These are phyloP conservation scores for Macrolepiota dolichaula DNA, from an alignment of 768 basidiomycete species.

Conservation along the genomic window DNA sequence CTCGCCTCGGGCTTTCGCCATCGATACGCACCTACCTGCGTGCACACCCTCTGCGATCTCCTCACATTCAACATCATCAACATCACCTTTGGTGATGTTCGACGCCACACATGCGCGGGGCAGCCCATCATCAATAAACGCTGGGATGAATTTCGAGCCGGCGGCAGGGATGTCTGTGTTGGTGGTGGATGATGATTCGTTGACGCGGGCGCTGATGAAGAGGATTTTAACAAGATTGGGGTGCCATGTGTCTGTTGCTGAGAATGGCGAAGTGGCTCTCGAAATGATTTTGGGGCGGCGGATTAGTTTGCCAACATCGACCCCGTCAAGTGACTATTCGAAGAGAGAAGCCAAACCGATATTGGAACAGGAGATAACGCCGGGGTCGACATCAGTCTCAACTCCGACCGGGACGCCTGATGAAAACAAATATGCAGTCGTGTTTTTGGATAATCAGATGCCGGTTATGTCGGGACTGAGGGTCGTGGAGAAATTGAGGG, in stretches of 20 bases:
- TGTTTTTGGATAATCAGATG: slow-evolving; percentile 78
- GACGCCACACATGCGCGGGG: slow-evolving; percentile 35
- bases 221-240: slow-evolving; percentile 77
- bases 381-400: slow-evolving; percentile 12
- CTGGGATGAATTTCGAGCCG: slow-evolving; percentile 39
- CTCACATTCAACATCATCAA: slow-evolving; percentile 20
- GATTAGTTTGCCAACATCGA: slow-evolving; percentile 20
- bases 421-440: slow-evolving; percentile 41
- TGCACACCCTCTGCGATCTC: slow-evolving; percentile 20
- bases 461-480: slow-evolving; percentile 74
- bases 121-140: slow-evolving; percentile 35
- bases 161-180: slow-evolving; percentile 52
- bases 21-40: slow-evolving; percentile 23
- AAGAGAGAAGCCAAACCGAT: slow-evolving; percentile 30
- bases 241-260: slow-evolving; percentile 74
- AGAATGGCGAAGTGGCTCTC: slow-evolving; percentile 79
- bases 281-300: slow-evolving; percentile 58
- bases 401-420: slow-evolving; percentile 15
- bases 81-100: slow-evolving; percentile 32
- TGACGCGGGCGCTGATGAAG: slow-evolving; percentile 80
- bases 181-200: slow-evolving; percentile 80
- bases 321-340: slow-evolving; percentile 38
- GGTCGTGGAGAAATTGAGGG: slow-evolving; percentile 60
- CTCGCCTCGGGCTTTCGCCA: slow-evolving; percentile 27
- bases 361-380: slow-evolving; percentile 28